Percentiles rank a stretch among this genome's conserved stretches.
Conservation (phyloP, 2,329 filamentous ascomycete genomes). For the Aciculosporium take region DNA sequence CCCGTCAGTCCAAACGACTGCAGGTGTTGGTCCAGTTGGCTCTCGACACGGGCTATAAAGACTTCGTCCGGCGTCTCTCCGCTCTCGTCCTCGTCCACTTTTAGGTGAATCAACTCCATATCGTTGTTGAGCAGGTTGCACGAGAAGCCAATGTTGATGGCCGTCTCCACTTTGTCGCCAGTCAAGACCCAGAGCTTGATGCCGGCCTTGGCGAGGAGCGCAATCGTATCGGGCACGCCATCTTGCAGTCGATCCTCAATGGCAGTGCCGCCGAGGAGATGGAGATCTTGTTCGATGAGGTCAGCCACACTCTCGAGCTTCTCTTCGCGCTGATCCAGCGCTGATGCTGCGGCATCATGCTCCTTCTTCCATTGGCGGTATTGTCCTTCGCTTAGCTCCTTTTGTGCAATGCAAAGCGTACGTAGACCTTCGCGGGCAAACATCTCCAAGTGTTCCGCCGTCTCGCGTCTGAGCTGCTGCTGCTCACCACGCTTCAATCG, state of each 20-base stretch:
- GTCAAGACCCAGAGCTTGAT: slow-evolving; percentile 98
- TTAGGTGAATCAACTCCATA: slow-evolving; percentile 90
- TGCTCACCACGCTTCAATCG: slow-evolving; percentile 77
- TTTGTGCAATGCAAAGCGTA: slow-evolving; percentile 85
- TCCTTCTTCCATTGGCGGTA: slow-evolving; percentile 75
- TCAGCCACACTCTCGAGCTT: slow-evolving; percentile 85
- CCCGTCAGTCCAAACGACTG: slow-evolving; percentile 64
- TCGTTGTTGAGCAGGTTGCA: slow-evolving; percentile 95
- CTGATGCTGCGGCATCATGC: slow-evolving; percentile 73
- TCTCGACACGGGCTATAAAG: slow-evolving; percentile 45
- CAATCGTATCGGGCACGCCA: slow-evolving; percentile 91
- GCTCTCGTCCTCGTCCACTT: slow-evolving; percentile 60
- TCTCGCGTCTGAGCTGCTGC: slow-evolving; percentile 63
- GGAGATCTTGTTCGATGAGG: slow-evolving; percentile 78
- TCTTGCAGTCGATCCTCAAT: slow-evolving; percentile 97
- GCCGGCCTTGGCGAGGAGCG: slow-evolving; percentile 76
- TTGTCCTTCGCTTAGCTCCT: slow-evolving; percentile 64
- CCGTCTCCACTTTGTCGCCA: slow-evolving; percentile 96
- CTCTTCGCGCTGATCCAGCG: slow-evolving; percentile 77
- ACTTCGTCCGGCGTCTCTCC: slow-evolving; percentile 31
- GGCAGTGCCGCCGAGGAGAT: slow-evolving; percentile 79
- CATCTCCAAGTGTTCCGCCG: slow-evolving; percentile 90
- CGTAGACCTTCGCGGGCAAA: slow-evolving; percentile 91
- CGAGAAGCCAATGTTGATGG: slow-evolving; percentile 99
- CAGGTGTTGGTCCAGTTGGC: slow-evolving; percentile 62